phyloP scores from a whole-genome alignment of 129 eudicot species.

The Oenanthe sinensis region DNA sequence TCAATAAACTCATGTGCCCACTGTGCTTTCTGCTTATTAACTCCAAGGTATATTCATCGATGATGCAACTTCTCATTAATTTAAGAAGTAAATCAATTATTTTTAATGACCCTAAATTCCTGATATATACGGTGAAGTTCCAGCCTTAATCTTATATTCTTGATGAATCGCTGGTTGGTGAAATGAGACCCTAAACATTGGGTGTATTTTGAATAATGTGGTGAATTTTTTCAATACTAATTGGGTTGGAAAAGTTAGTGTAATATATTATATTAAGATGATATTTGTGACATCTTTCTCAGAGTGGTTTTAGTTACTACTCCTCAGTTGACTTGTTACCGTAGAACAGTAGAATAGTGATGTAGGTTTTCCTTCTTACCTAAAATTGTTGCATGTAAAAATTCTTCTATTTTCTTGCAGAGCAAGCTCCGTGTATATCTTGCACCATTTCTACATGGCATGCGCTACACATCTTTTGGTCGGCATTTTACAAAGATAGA shows the following conservation, averaged over 20 bases:
- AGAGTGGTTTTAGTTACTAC: neutral
- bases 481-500: conserved; percentile 87
- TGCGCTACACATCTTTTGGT: conserved; percentile 88
- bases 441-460: conserved; percentile 84
- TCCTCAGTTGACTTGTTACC: neutral
- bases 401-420: conserved; percentile 24
- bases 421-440: conserved; percentile 61
- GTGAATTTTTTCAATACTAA: neutral
- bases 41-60: neutral
- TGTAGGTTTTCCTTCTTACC: neutral
- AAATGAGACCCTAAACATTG: neutral
- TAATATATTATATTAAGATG: neutral
- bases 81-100: neutral
- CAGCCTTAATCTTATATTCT: neutral
- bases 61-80: neutral
- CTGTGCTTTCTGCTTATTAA: neutral
- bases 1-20: neutral
- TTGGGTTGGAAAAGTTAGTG: neutral
- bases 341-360: neutral
- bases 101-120: neutral
- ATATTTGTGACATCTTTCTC: neutral
- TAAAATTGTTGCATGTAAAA: neutral
- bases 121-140: neutral
- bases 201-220: neutral
- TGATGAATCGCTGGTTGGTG: neutral